Conservation (phyloP, 1,284 basidiomycete species). For the Cutaneotrichosporon mucoides region DNA sequence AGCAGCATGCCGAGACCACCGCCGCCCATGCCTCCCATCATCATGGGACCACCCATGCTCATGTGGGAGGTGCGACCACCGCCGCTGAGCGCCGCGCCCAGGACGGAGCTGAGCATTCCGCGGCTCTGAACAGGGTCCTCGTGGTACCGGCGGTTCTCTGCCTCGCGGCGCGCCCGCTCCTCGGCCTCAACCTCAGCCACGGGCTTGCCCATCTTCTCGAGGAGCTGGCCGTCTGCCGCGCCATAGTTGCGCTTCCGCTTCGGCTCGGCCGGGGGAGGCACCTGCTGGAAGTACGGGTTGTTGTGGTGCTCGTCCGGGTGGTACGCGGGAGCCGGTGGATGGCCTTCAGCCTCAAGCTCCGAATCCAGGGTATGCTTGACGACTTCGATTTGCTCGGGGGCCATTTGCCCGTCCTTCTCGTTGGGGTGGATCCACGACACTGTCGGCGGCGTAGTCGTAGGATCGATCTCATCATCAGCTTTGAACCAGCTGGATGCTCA, state of each 20-base stretch:
- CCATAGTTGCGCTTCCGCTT: background rate
- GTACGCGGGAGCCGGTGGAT: background rate
- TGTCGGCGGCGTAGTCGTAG: slow-evolving; percentile 31
- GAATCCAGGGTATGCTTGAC: slow-evolving; percentile 6
- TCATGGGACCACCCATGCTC: background rate
- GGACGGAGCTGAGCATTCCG: slow-evolving; percentile 3
- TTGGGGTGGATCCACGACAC: slow-evolving; percentile 36
- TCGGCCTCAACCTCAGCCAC: background rate
- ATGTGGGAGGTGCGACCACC: background rate
- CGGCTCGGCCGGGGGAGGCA: background rate
- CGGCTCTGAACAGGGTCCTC: background rate
- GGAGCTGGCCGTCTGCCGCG: background rate
- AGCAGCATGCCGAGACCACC: background rate
- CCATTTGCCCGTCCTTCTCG: slow-evolving; percentile 21
- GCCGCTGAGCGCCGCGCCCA: slow-evolving; percentile 5
- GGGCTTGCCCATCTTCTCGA: slow-evolving; percentile 1
- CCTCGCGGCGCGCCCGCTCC: background rate
- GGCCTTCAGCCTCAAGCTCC: background rate
- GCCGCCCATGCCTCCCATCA: background rate
- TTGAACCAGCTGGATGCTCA: too few species aligned
- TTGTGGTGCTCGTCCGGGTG: slow-evolving; percentile 5
- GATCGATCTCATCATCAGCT: slow-evolving; percentile 21
- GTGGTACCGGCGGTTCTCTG: background rate
- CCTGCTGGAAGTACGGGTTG: slow-evolving; percentile 6
- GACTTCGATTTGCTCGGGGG: slow-evolving; percentile 30